A percentile compares a stretch with the other conserved stretches of the same genome.
Evolutionary conservation across 345 rosid species (phyloP).

Genomic region (Eucalyptus virginea): DNA sequence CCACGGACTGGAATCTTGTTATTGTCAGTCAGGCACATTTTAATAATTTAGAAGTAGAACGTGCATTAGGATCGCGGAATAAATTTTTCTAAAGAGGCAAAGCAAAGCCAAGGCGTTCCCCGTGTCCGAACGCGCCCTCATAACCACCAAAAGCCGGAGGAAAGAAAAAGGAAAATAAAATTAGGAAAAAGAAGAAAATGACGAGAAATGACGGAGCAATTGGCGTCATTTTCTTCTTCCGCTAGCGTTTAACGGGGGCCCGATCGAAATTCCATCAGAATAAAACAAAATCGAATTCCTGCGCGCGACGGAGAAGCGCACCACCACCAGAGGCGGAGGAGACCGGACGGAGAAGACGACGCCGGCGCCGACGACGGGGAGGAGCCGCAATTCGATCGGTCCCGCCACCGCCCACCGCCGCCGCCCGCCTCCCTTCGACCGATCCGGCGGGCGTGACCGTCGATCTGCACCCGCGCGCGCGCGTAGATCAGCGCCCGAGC

Average conservation of each 20-base stretch:
- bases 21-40: not conserved
- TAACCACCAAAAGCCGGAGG: not conserved
- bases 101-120: not conserved
- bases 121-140: not conserved
- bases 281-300: not conserved
- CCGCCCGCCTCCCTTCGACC: not conserved
- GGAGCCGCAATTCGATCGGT: not conserved
- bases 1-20: not conserved
- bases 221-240: not conserved
- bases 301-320: not conserved
- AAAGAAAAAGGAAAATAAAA: not conserved
- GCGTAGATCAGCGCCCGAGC: not conserved
- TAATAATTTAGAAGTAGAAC: not conserved
- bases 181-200: fast-evolving
- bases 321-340: not conserved
- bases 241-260: not conserved
- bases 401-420: not conserved
- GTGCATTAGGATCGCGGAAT: not conserved
- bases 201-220: not conserved
- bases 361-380: not conserved
- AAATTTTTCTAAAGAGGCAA: not conserved
- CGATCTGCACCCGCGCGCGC: not conserved
- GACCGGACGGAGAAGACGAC: not conserved
- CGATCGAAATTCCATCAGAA: not conserved
- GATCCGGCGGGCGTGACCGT: not conserved